Evolutionary conservation across 768 basidiomycete genomes (phyloP).

Genomic region (Boletus subcaerulescens): DNA sequence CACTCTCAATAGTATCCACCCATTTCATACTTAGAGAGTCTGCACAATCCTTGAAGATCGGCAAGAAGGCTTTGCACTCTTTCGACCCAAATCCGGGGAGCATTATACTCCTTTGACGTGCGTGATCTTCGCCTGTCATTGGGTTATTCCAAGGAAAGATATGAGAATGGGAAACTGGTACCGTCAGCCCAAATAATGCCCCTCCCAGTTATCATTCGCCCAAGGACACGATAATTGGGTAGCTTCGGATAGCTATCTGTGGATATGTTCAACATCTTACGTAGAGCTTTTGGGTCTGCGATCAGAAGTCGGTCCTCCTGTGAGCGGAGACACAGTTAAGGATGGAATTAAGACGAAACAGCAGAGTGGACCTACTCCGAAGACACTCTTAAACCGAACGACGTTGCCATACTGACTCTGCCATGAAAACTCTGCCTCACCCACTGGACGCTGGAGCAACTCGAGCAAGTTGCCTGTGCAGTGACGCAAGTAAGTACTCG

Average conservation of each 20-base stretch:
- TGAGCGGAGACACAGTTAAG: neutral
- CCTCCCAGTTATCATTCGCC: slow-evolving; percentile 22
- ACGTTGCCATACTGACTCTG: slow-evolving; percentile 26
- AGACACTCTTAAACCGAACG: slow-evolving; percentile 21
- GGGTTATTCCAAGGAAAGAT: slow-evolving; percentile 11
- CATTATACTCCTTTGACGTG: slow-evolving; percentile 51
- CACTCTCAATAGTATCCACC: slow-evolving; percentile 14
- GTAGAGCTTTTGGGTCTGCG: slow-evolving; percentile 44
- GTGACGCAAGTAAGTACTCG: slow-evolving; percentile 10
- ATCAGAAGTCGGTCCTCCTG: slow-evolving; percentile 47
- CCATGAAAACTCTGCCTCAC: slow-evolving; percentile 30
- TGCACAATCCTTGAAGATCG: slow-evolving; percentile 42
- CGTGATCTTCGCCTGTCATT: slow-evolving; percentile 40
- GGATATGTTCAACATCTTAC: slow-evolving; percentile 37
- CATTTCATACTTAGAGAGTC: slow-evolving; percentile 17
- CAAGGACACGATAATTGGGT: slow-evolving; percentile 14
- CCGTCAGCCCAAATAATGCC: slow-evolving; percentile 41
- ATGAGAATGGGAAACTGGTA: slow-evolving; percentile 5
- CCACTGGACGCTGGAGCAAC: slow-evolving; percentile 22
- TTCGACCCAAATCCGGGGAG: slow-evolving; percentile 52
- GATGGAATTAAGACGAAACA: neutral
- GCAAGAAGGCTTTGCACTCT: slow-evolving; percentile 48
- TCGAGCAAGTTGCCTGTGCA: slow-evolving; percentile 26
- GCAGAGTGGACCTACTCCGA: slow-evolving; percentile 16
- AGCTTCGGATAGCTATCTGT: slow-evolving; percentile 42